phyloP scores from a whole-genome alignment of 345 rosid genomes.

The Kandelia obovata region DNA sequence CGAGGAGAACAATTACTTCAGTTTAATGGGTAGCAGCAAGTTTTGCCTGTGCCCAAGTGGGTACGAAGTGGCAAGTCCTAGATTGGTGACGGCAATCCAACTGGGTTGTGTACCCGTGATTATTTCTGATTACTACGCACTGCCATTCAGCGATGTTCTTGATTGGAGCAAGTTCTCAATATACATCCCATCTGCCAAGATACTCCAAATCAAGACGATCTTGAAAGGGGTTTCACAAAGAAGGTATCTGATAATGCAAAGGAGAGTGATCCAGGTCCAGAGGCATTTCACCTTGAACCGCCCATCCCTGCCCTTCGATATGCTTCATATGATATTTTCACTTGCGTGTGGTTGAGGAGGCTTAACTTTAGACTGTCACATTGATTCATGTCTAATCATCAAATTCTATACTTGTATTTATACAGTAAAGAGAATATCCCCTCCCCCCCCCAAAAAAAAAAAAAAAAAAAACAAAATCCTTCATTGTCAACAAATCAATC shows the following conservation, averaged over 20 bases:
- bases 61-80: slow-evolving; percentile 67
- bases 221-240: slow-evolving; percentile 29
- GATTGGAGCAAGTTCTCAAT: slow-evolving; percentile 53
- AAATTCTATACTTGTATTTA: too few relatives aligned
- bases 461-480: too few relatives aligned
- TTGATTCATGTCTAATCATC: neutral
- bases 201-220: slow-evolving; percentile 45
- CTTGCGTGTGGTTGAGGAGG: slow-evolving; percentile 65
- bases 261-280: slow-evolving; percentile 36
- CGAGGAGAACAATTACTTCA: slow-evolving; percentile 27
- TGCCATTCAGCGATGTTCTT: slow-evolving; percentile 63
- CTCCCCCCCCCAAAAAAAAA: too few relatives aligned
- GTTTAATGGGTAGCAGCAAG: slow-evolving; percentile 43
- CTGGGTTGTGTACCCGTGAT: slow-evolving; percentile 60
- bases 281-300: slow-evolving; percentile 53
- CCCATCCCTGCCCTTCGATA: slow-evolving; percentile 59
- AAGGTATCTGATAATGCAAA: slow-evolving; percentile 37
- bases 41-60: slow-evolving; percentile 69
- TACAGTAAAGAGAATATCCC: too few relatives aligned
- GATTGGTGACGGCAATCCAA: slow-evolving; percentile 46
- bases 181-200: slow-evolving; percentile 34
- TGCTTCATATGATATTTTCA: slow-evolving; percentile 64
- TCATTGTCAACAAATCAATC: too few relatives aligned
- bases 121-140: slow-evolving; percentile 38
- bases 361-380: slow-evolving; percentile 41